A percentile compares a stretch with the other conserved stretches of the same genome.
These are phyloP conservation scores for Lindgomyces ingoldianus DNA, from an alignment of 495 filamentous ascomycete species.

Conservation along the genomic window DNA sequence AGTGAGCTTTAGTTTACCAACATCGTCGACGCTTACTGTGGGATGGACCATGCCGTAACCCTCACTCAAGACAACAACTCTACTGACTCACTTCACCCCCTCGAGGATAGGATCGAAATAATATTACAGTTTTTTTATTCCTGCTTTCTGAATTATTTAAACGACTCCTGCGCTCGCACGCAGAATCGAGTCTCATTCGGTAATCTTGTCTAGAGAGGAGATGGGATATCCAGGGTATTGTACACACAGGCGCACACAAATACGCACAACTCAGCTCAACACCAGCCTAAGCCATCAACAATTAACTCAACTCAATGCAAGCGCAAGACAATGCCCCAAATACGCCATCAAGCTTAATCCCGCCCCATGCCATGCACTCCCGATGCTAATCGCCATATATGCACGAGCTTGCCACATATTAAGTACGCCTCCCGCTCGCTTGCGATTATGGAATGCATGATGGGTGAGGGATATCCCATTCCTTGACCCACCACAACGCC, in stretches of 20 bases:
- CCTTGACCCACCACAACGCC: constrained; percentile 6
- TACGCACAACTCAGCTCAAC: background rate
- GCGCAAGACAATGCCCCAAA: constrained; percentile 2
- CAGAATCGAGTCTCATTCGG: background rate
- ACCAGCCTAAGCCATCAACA: background rate
- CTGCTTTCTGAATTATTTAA: background rate
- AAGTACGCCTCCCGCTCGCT: constrained; percentile 1
- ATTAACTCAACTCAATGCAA: background rate
- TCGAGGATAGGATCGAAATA: no score
- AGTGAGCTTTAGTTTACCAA: no score
- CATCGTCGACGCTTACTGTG: no score
- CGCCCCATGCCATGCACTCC: background rate
- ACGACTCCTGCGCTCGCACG: background rate
- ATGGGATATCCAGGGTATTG: constrained; percentile 41
- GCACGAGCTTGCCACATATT: background rate
- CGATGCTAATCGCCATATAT: background rate
- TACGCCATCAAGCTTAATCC: background rate
- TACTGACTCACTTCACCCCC: no score
- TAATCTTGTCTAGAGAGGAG: constrained; percentile 39
- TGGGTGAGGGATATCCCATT: background rate
- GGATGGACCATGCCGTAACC: no score
- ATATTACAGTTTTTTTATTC: background rate
- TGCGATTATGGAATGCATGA: constrained; percentile 4
- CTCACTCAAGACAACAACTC: no score
- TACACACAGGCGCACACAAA: constrained; percentile 20